Conservation (phyloP, 73 alveolate species). For the Effrenium voratum region DNA sequence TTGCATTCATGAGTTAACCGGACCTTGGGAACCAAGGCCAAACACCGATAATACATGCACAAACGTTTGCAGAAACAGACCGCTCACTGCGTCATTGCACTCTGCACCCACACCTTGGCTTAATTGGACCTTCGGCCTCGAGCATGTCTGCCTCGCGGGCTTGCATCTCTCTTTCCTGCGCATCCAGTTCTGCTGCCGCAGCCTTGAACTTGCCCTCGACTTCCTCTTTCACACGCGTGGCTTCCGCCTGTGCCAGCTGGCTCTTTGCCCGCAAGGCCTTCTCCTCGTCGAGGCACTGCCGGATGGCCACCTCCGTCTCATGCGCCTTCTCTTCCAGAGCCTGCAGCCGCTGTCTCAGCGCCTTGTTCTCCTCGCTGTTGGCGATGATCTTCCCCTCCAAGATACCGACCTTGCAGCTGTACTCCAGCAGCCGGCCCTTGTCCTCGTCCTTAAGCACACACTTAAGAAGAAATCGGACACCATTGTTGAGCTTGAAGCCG, state of each 20-base stretch:
- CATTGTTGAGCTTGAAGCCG: not conserved
- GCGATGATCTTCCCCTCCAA: conserved; percentile 92
- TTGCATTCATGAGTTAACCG: too few species aligned
- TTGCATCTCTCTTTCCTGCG: conserved; percentile 13
- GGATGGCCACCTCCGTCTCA: conserved; percentile 74
- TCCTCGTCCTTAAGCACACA: not conserved
- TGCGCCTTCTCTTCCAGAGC: conserved; percentile 89
- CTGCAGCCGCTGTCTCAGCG: conserved; percentile 35
- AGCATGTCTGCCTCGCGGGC: not conserved
- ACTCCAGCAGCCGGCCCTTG: conserved; percentile 73
- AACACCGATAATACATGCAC: too few species aligned
- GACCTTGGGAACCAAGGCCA: too few species aligned
- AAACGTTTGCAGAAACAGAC: too few species aligned
- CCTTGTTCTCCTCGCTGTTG: conserved; percentile 86
- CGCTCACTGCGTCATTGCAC: too few species aligned
- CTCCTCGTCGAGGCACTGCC: conserved; percentile 64
- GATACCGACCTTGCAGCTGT: conserved; percentile 51
- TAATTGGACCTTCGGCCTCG: not conserved
- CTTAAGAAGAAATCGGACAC: not conserved
- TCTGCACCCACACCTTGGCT: not conserved
- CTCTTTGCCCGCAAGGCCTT: not conserved
- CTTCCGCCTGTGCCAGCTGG: not conserved
- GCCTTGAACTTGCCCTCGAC: not conserved
- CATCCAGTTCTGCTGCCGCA: not conserved
- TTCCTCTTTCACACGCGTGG: not conserved